Evolutionary conservation across 345 rosid genomes (phyloP).

Genomic region (Pelargonium nanum): DNA sequence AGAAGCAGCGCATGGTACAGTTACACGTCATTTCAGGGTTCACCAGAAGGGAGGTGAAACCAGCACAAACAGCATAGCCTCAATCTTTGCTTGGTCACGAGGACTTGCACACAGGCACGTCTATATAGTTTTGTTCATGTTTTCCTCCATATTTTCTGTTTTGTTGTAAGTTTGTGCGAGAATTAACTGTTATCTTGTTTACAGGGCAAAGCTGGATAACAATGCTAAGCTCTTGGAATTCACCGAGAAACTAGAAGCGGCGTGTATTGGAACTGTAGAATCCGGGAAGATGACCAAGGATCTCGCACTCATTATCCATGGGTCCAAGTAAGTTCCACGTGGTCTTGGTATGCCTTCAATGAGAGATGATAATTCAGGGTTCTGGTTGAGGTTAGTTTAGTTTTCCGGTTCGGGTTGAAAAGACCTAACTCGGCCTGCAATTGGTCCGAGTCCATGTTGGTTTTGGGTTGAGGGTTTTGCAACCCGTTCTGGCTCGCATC

Average conservation of each 20-base stretch:
- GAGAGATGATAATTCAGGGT: too few species aligned
- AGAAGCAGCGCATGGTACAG: slow-evolving; percentile 86
- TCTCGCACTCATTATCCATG: background rate
- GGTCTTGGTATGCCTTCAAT: too few species aligned
- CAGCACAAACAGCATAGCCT: slow-evolving; percentile 85
- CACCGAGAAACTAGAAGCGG: slow-evolving; percentile 63
- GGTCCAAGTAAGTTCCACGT: background rate
- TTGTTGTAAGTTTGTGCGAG: background rate
- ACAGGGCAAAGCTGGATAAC: slow-evolving; percentile 72
- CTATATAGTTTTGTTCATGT: background rate
- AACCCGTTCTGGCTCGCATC: too few species aligned
- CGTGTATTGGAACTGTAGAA: slow-evolving; percentile 32
- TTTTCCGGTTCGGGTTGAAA: too few species aligned
- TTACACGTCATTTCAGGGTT: slow-evolving; percentile 75
- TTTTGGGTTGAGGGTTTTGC: too few species aligned
- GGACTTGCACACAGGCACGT: slow-evolving; percentile 75
- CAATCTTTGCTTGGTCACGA: slow-evolving; percentile 78
- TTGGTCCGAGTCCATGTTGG: too few species aligned
- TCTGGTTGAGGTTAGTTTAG: too few species aligned
- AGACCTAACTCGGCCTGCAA: too few species aligned
- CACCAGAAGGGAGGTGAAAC: slow-evolving; percentile 84
- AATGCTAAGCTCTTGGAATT: slow-evolving; percentile 52
- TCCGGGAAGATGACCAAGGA: background rate
- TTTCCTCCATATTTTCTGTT: background rate
- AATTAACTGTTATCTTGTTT: slow-evolving; percentile 7